phyloP scores from a whole-genome alignment of 805 yeast species.

The Helenozyma baotianmanensis region DNA sequence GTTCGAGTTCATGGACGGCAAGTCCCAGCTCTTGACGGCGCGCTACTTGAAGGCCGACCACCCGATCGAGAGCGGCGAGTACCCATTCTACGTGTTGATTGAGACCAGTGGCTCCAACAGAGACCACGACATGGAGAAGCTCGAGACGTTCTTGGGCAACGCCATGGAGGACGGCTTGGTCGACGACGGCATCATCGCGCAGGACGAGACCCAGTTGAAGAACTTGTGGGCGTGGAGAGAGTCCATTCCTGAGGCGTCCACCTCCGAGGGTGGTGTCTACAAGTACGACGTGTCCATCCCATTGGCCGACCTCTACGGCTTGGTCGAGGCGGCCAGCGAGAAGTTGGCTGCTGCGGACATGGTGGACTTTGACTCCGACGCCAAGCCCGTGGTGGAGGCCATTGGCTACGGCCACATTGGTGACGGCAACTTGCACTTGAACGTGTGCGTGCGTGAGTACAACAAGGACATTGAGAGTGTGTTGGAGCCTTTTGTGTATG shows the following conservation, averaged over 20 bases:
- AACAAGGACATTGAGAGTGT: slow-evolving; percentile 70
- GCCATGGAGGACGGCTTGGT: slow-evolving; percentile 83
- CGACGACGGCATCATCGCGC: slow-evolving; percentile 93
- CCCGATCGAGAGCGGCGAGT: slow-evolving; percentile 72
- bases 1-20: slow-evolving; percentile 87
- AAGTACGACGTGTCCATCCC: slow-evolving; percentile 96
- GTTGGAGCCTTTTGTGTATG: slow-evolving; percentile 92
- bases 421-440: slow-evolving; percentile 93
- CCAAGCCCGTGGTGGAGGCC: slow-evolving; percentile 78
- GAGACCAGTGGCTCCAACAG: slow-evolving; percentile 96
- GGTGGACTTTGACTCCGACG: slow-evolving; percentile 53
- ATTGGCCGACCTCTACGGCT: slow-evolving; percentile 68
- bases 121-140: slow-evolving; percentile 88
- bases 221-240: slow-evolving; percentile 97
- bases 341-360: slow-evolving; percentile 54
- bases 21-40: slow-evolving; percentile 61
- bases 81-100: slow-evolving; percentile 86
- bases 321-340: slow-evolving; percentile 74
- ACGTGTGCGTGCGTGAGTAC: slow-evolving; percentile 85
- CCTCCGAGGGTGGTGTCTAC: slow-evolving; percentile 88
- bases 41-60: slow-evolving; percentile 55
- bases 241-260: slow-evolving; percentile 83
- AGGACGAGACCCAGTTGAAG: slow-evolving; percentile 82
- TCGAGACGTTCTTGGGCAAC: slow-evolving; percentile 76
- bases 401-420: slow-evolving; percentile 99